phyloP scores from a whole-genome alignment of 768 basidiomycete species.

The Lepiota brunneoincarnata region DNA sequence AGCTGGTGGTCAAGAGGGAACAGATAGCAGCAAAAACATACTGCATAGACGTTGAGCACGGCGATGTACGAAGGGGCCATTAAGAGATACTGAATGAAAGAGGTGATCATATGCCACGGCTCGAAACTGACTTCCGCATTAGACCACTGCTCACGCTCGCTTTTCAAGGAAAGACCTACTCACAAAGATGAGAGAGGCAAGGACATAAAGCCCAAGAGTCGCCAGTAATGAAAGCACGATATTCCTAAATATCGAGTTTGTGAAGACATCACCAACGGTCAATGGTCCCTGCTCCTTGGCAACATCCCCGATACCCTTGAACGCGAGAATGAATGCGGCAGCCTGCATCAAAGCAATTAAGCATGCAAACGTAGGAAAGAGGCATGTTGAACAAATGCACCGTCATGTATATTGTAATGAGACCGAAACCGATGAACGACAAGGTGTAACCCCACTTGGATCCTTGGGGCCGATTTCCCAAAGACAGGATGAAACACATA shows the following conservation, averaged over 20 bases:
- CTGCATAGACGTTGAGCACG: constrained; percentile 89
- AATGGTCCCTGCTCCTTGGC: constrained; percentile 45
- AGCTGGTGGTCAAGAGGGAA: constrained; percentile 1
- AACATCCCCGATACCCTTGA: constrained; percentile 73
- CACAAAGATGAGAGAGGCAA: constrained; percentile 83
- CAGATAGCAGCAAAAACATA: constrained; percentile 27
- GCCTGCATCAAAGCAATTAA: constrained; percentile 37
- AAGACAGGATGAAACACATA: constrained; percentile 81
- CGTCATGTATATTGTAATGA: constrained; percentile 97
- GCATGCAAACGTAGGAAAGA: constrained; percentile 9
- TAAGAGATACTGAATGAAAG: constrained; percentile 88
- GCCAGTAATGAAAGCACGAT: constrained; percentile 84
- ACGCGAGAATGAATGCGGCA: constrained; percentile 77
- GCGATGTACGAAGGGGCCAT: constrained; percentile 94
- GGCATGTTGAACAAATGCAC: constrained; percentile 34
- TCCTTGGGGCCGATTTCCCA: constrained; percentile 93
- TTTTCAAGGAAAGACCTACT: constrained; percentile 32
- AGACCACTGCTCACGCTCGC: constrained; percentile 5
- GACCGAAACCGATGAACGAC: constrained; percentile 82
- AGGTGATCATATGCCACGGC: constrained; percentile 98
- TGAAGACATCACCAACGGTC: constrained; percentile 59
- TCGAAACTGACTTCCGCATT: constrained; percentile 61
- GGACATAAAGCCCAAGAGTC: constrained; percentile 85
- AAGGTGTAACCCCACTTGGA: constrained; percentile 83
- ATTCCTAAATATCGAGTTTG: constrained; percentile 79